These are phyloP conservation scores for Schizothecium vesticola DNA, from an alignment of 495 filamentous ascomycete genomes.

Conservation along the genomic window DNA sequence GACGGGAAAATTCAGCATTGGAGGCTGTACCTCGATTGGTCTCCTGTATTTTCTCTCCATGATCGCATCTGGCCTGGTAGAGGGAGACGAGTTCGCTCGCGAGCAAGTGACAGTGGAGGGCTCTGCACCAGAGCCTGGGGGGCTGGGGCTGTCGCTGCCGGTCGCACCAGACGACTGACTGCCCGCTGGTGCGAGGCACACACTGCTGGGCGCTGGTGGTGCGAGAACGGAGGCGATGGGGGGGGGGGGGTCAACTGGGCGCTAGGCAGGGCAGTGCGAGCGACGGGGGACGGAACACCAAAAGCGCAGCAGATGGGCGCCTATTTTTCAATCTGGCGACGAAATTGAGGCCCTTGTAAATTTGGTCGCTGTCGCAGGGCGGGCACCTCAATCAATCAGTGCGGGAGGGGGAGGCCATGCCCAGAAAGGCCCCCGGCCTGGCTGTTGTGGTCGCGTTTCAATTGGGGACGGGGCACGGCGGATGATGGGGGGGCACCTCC, in stretches of 20 bases:
- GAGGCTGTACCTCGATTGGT: neutral
- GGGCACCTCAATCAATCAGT: conserved; percentile 1
- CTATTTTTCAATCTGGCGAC: conserved; percentile 13
- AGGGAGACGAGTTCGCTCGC: conserved; percentile 7
- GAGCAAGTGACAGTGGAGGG: conserved; percentile 10
- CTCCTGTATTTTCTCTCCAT: neutral
- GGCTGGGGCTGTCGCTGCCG: neutral
- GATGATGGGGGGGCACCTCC: conserved; percentile 2
- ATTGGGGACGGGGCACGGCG: neutral
- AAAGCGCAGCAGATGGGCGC: conserved; percentile 5
- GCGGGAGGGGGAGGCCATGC: neutral
- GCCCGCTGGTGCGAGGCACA: conserved; percentile 22
- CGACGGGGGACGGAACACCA: neutral
- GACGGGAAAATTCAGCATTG: neutral
- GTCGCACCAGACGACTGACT: conserved; percentile 16
- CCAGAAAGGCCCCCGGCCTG: conserved; percentile 3
- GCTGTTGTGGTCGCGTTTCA: conserved; percentile 19
- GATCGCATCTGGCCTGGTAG: conserved; percentile 6
- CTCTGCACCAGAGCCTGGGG: conserved; percentile 3
- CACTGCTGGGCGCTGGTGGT: conserved; percentile 11
- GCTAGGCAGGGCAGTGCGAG: neutral
- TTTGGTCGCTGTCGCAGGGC: neutral
- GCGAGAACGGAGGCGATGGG: conserved; percentile 12
- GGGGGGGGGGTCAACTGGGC: neutral
- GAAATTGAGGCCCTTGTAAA: conserved; percentile 7